Evolutionary conservation across 1,284 basidiomycete genomes (phyloP), one percentile per base, ranked within the genome.

Genomic region (Athelia psychrophila): DNA sequence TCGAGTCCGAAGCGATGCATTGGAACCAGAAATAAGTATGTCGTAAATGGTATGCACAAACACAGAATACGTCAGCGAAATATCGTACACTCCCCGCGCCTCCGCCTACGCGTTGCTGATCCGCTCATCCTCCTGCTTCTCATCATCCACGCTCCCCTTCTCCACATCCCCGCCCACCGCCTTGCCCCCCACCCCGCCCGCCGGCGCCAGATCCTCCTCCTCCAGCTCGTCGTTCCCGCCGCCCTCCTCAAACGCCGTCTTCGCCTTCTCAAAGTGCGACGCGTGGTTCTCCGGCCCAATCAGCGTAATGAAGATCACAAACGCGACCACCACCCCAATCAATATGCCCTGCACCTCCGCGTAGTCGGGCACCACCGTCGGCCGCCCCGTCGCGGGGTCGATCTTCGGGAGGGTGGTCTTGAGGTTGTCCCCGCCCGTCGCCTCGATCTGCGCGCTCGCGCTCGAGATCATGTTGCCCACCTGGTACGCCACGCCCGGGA

Each of bases 401-500:
- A n/a, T n/a, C n/a, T n/a, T n/a, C n/a, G n/a, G n/a, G n/a, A 86
- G 65, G 4, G 76, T 80, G 0, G 80, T 84, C 57, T 71, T 70
- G 9, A 86, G 65, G 60, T 87, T 68, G 36, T 77, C 73, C 36
- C 83, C 88, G 22, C 84, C 88, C 45, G 78, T 83, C 2, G 95
- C 85, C 79, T 98, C 95, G 60, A 98, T 96, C 66, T 97, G 93
- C 0, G 93, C 83, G 3, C 91, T 88, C 0, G 93, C 91, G 0
- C 88, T 84, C 0, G 90, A 93, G 8, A 95, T 83, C 88, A 96
- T 96, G 64, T 90, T 90, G 53, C 91, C 88, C 40, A 93, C 64
- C 63, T 97, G 95, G 72, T 96, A 98, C 0, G 91, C 87, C 0
- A 96, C 82, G 58, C 95, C 95, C 19, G 90, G 88, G 78, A 96